These are phyloP conservation scores for Cercospora sp. DNA, from an alignment of 2,329 filamentous ascomycete species.

Conservation along the genomic window DNA sequence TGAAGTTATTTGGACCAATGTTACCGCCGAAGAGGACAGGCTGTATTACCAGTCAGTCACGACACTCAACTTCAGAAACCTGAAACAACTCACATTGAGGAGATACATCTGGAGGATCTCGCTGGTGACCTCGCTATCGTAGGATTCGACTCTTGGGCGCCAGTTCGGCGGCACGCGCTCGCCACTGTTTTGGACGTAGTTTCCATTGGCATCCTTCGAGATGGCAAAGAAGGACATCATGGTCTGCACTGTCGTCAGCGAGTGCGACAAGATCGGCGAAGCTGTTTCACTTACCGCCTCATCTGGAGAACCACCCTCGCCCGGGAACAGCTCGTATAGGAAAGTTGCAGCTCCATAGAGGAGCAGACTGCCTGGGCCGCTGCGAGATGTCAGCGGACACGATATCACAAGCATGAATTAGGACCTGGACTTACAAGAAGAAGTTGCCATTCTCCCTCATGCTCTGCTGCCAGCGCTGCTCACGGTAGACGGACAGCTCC, in stretches of 20 bases:
- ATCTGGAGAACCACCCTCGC: slow-evolving; percentile 36
- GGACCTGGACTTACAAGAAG: slow-evolving; percentile 36
- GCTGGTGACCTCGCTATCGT: slow-evolving; percentile 40
- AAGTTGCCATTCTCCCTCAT: slow-evolving; percentile 44
- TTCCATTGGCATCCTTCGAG: slow-evolving; percentile 40
- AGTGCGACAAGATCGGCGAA: background rate
- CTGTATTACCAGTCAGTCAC: slow-evolving; percentile 27
- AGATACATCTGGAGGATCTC: slow-evolving; percentile 47
- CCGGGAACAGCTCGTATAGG: slow-evolving; percentile 46
- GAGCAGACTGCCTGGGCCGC: slow-evolving; percentile 42
- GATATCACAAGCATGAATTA: background rate
- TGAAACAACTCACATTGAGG: slow-evolving; percentile 6
- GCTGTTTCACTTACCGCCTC: slow-evolving; percentile 19
- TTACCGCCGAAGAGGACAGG: slow-evolving; percentile 38
- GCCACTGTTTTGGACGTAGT: slow-evolving; percentile 40
- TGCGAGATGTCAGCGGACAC: background rate
- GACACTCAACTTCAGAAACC: too few relatives aligned
- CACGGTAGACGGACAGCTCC: slow-evolving; percentile 35
- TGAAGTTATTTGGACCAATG: slow-evolving; percentile 35
- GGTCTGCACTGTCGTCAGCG: slow-evolving; percentile 21
- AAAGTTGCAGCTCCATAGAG: slow-evolving; percentile 47
- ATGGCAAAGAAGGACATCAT: slow-evolving; percentile 45
- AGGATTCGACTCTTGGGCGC: slow-evolving; percentile 35
- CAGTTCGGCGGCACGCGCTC: slow-evolving; percentile 44
- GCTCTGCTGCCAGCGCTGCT: slow-evolving; percentile 45